These are phyloP conservation scores for Liquidambar formosana DNA, from an alignment of 164 flowering plant species.

Conservation along the genomic window DNA sequence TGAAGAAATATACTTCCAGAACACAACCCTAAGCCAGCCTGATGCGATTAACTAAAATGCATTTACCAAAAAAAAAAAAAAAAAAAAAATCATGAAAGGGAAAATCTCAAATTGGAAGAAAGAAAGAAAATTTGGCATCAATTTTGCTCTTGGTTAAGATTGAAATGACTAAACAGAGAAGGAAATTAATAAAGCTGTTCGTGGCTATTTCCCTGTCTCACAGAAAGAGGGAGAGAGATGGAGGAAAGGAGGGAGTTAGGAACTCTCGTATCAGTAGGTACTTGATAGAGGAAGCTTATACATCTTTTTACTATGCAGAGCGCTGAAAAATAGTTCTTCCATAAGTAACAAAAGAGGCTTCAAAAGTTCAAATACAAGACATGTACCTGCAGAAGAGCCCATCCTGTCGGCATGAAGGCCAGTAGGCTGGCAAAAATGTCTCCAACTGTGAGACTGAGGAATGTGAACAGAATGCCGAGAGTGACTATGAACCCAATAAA, in stretches of 20 bases:
- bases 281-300: too few relatives aligned
- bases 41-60: neutral
- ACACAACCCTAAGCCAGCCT: neutral
- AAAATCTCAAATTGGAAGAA: neutral
- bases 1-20: neutral
- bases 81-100: neutral
- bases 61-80: neutral
- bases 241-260: too few relatives aligned
- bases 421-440: constrained; percentile 84
- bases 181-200: too few relatives aligned
- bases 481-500: constrained; percentile 63
- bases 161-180: too few relatives aligned
- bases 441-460: constrained; percentile 73
- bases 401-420: constrained; percentile 94
- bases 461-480: constrained; percentile 51
- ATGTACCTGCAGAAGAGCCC: constrained; percentile 89
- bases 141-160: too few relatives aligned
- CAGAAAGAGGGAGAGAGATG: too few relatives aligned
- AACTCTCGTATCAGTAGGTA: too few relatives aligned
- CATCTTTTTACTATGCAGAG: too few relatives aligned
- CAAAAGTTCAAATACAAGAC: neutral
- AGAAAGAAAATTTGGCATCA: neutral
- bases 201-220: too few relatives aligned
- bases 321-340: neutral
- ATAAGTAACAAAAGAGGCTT: neutral